These are phyloP conservation scores for Flaveria floridana DNA, from an alignment of 140 eudicot species.

Conservation along the genomic window DNA sequence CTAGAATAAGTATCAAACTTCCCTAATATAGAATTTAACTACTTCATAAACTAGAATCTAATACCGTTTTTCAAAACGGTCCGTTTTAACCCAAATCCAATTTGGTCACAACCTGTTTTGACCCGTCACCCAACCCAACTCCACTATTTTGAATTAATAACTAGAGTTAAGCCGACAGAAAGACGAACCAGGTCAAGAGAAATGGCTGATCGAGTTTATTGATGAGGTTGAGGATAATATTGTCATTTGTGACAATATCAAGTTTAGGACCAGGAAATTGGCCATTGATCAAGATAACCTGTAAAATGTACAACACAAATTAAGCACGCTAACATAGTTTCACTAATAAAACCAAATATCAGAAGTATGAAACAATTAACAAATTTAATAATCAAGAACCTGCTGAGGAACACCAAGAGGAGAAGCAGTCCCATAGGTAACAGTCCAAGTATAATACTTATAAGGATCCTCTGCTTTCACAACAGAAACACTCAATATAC, in stretches of 20 bases:
- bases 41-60: slow-evolving; percentile 11
- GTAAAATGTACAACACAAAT: slow-evolving; percentile 27
- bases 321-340: not conserved
- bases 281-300: slow-evolving; percentile 87
- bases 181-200: slow-evolving; percentile 80
- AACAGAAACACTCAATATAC: slow-evolving; percentile 41
- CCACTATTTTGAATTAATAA: not conserved
- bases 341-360: not conserved
- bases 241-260: slow-evolving; percentile 76
- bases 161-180: slow-evolving; percentile 13
- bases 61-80: not conserved
- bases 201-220: slow-evolving; percentile 75
- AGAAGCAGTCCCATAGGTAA: slow-evolving; percentile 80
- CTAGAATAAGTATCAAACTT: not conserved
- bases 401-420: slow-evolving; percentile 93
- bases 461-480: slow-evolving; percentile 85
- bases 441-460: slow-evolving; percentile 82
- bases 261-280: slow-evolving; percentile 90
- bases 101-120: not conserved
- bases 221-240: slow-evolving; percentile 58
- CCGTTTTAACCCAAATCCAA: not conserved
- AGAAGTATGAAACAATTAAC: not conserved
- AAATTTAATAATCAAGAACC: slow-evolving; percentile 40
- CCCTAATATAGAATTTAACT: not conserved
- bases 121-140: not conserved